phyloP scores from a whole-genome alignment of 352 stramenopile genomes.

The Phytophthora cajani region DNA sequence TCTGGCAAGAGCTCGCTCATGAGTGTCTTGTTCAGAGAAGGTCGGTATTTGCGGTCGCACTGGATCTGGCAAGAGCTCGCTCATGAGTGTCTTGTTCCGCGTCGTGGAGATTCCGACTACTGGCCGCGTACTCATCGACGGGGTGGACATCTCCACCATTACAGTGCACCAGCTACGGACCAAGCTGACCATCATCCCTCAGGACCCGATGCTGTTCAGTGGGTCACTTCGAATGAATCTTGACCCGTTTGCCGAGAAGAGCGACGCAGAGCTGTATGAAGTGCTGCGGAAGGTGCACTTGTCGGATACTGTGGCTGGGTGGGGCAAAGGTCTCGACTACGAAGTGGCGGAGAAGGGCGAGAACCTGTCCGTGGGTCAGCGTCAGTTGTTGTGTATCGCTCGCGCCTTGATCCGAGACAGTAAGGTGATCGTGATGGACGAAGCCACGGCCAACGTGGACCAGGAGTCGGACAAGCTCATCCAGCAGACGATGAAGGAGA shows the following conservation, averaged over 20 bases:
- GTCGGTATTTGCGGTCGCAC: conserved; percentile 66
- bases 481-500: conserved; percentile 85
- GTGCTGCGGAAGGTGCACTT: conserved; percentile 61
- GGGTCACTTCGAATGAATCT: conserved; percentile 91
- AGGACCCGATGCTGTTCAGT: conserved; percentile 92
- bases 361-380: conserved; percentile 95
- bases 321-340: conserved; percentile 75
- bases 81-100: conserved; percentile 57
- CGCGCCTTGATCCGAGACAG: conserved; percentile 91
- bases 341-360: conserved; percentile 91
- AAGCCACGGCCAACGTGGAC: conserved; percentile 94
- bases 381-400: conserved; percentile 96
- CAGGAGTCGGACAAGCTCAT: conserved; percentile 66
- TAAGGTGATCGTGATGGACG: conserved; percentile 94
- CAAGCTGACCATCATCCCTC: conserved; percentile 73
- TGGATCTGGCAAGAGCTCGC: conserved; percentile 50
- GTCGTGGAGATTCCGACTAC: conserved; percentile 39
- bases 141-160: conserved; percentile 68
- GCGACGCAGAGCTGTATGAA: conserved; percentile 47
- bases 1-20: conserved; percentile 57
- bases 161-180: conserved; percentile 41
- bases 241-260: conserved; percentile 83
- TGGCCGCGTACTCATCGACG: conserved; percentile 87
- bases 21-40: conserved; percentile 77
- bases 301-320: conserved; percentile 70